Base-by-base conservation (phyloP, 768 basidiomycete species). In the Goffeauzyma gilvescens region DNA sequence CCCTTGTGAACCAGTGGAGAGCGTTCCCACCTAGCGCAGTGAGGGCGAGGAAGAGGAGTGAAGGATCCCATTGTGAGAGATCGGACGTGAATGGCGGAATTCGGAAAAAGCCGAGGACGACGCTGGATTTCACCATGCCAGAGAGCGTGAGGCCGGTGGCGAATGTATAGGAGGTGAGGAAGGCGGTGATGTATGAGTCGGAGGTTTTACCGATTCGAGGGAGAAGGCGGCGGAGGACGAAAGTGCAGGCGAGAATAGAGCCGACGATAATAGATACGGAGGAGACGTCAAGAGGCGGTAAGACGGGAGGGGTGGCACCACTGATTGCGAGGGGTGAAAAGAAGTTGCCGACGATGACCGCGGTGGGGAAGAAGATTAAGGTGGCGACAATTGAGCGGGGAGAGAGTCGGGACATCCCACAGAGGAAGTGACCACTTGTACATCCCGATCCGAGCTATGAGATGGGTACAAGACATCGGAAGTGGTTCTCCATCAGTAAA, bases 91-190 rank as follows among this genome's bases (percentile, higher is more conserved):
- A 59, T 12, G 21, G 52, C 49, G n/a, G n/a, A n/a, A 35, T 64
- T 65, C 4, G 62, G 63, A 3, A 63, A 4, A 2, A 66, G 51
- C 2, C 61, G 3, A 64, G 26, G n/a, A 65, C 57, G 42, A 67
- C 53, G 51, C 63, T 8, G 65, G 63, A 38, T 67, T 63, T 54
- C 63, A 67, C n/a, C n/a, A n/a, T 65, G 10, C 64, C 64, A n/a
- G 58, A 58, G 15, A 65, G 49, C 13, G 52, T 40, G 13, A 67
- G 54, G 6, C 64, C 62, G 35, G 60, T 36, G 3, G 58, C 43
- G 48, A 67, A 65, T 18, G 50, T 55, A 7, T 55, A 30, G 5
- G 57, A 57, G 30, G 50, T 23, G 15, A 61, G 28, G 54, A 62
- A 50, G 38, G 59, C 48, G 6, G 57, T 39, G 10, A 51, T n/a